Conservation (phyloP, 768 basidiomycete species). For the Suillus alpinus region DNA sequence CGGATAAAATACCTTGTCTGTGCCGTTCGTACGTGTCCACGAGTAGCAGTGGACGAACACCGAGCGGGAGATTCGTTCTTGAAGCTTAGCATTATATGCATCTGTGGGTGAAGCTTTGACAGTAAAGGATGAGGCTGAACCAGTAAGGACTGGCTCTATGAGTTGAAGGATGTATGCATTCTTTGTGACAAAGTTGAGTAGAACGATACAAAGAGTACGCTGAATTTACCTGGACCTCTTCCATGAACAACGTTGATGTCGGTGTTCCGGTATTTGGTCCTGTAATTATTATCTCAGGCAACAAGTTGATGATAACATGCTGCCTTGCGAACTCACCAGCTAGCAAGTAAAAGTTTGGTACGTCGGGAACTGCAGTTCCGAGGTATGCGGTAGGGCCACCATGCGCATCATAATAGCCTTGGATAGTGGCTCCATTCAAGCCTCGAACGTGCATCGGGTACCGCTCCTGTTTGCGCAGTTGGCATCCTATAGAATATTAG, state of each 20-base stretch:
- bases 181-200: conserved; percentile 11
- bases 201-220: neutral
- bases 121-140: conserved; percentile 20
- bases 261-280: conserved; percentile 28
- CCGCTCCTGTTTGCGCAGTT: conserved; percentile 12
- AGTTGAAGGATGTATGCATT: conserved; percentile 29
- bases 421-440: conserved; percentile 17
- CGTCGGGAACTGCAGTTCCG: conserved; percentile 32
- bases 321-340: conserved; percentile 17
- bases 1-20: conserved; percentile 35
- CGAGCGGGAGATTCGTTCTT: conserved; percentile 15
- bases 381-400: conserved; percentile 34
- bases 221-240: conserved; percentile 26
- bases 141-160: conserved; percentile 25
- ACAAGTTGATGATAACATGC: neutral
- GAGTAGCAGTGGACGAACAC: conserved; percentile 33
- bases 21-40: conserved; percentile 38
- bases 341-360: conserved; percentile 36
- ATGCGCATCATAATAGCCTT: conserved; percentile 26
- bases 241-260: conserved; percentile 24
- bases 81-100: conserved; percentile 23
- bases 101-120: conserved; percentile 23
- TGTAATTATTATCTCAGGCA: neutral
- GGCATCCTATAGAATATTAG: neutral
- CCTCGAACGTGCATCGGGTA: conserved; percentile 25